These are phyloP conservation scores for Zarea fungicola DNA, from an alignment of 2,329 filamentous ascomycete species.

Conservation along the genomic window DNA sequence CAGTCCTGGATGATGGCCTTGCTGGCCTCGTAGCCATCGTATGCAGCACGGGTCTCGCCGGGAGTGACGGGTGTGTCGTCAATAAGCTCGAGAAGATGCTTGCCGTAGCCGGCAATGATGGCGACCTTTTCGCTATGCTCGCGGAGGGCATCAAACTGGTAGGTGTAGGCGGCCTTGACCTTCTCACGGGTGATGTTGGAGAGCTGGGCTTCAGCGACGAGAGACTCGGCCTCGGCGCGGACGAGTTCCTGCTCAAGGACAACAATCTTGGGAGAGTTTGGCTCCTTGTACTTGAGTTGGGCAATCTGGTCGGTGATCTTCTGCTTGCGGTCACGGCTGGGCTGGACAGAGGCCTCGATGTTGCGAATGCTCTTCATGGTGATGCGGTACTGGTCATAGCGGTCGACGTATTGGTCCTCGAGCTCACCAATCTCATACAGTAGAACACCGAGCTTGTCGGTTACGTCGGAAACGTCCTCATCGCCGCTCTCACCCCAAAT, in stretches of 20 bases:
- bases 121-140: constrained; percentile 98
- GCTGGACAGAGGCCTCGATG: constrained; percentile 97
- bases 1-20: constrained; percentile 99
- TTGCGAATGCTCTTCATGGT: constrained; percentile 99
- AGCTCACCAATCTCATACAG: constrained; percentile 98
- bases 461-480: constrained; percentile 97
- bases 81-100: constrained; percentile 94
- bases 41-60: constrained; percentile 90
- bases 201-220: constrained; percentile 94
- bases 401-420: constrained; percentile 96
- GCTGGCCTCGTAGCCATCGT: constrained; percentile 96
- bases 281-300: constrained; percentile 99
- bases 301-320: constrained; percentile 99
- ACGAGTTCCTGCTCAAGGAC: constrained; percentile 98
- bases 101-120: constrained; percentile 95
- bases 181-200: constrained; percentile 99
- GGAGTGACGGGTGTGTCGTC: constrained; percentile 97
- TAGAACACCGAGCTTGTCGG: constrained; percentile 95
- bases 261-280: constrained; percentile 94
- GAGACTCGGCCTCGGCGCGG: constrained; percentile 95
- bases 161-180: constrained; percentile 95
- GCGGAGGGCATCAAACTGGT: constrained; percentile 95
- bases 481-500: constrained; percentile 95
- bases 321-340: constrained; percentile 98
- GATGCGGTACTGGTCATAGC: constrained; percentile 97